Evolutionary conservation across 345 rosid genomes (phyloP).

Genomic region (Turritis glabra): DNA sequence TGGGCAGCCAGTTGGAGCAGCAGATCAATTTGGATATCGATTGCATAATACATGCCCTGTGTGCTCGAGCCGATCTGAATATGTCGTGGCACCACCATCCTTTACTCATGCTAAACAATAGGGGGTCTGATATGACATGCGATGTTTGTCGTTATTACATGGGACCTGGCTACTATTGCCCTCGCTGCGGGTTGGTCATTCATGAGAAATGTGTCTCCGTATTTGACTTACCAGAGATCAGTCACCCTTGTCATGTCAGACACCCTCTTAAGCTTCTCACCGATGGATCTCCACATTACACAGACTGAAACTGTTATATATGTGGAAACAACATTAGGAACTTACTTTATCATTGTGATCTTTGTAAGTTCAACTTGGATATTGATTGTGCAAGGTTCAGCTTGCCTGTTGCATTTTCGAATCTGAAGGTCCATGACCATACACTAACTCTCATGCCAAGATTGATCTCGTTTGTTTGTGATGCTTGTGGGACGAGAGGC

Average conservation of each 20-base stretch:
- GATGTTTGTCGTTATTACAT: background rate
- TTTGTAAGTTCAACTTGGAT: conserved; percentile 24
- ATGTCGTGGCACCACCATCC: background rate
- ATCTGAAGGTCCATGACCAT: conserved; percentile 25
- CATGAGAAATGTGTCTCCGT: background rate
- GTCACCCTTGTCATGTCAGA: background rate
- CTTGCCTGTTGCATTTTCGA: background rate
- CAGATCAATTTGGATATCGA: background rate
- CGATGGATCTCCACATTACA: background rate
- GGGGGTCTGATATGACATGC: background rate
- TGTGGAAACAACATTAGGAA: background rate
- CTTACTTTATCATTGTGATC: conserved; percentile 21
- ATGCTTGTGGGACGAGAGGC: conserved; percentile 25
- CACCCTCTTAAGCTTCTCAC: background rate
- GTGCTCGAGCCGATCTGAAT: background rate
- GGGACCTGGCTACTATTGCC: background rate
- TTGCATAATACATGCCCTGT: background rate
- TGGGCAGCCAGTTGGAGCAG: too few species aligned
- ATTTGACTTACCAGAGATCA: background rate
- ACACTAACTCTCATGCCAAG: conserved; percentile 16
- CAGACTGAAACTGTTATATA: background rate
- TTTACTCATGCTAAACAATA: background rate
- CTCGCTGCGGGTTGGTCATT: background rate
- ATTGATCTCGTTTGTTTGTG: conserved; percentile 8
- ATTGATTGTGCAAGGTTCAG: background rate